Percentiles rank a stretch among this genome's conserved stretches.
These are phyloP conservation scores for Dryadomyces quercus-mongolicae DNA, from an alignment of 2,329 filamentous ascomycete genomes.

Conservation along the genomic window DNA sequence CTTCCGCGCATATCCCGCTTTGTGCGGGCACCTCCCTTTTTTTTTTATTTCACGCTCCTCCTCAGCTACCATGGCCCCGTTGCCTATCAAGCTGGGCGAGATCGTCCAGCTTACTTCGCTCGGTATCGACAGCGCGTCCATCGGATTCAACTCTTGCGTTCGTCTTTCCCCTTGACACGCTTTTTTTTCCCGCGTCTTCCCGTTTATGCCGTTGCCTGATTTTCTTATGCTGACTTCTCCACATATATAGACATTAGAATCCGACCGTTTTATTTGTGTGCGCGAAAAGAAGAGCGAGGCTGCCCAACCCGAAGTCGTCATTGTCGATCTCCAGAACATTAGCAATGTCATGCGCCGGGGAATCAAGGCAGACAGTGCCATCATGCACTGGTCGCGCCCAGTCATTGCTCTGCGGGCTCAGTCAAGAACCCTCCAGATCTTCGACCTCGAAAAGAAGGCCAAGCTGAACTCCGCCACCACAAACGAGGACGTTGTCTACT, in stretches of 20 bases:
- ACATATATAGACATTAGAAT: slow-evolving; percentile 76
- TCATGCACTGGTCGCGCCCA: slow-evolving; percentile 96
- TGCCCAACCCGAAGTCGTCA: slow-evolving; percentile 85
- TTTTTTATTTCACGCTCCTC: not conserved
- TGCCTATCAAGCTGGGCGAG: slow-evolving; percentile 29
- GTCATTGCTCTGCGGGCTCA: slow-evolving; percentile 96
- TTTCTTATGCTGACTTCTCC: not conserved
- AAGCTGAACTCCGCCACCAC: slow-evolving; percentile 96
- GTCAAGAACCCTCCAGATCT: slow-evolving; percentile 90
- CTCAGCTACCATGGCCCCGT: slow-evolving; percentile 20
- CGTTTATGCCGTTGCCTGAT: not conserved
- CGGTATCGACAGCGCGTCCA: slow-evolving; percentile 30
- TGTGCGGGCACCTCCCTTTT: slow-evolving; percentile 1
- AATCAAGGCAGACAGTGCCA: slow-evolving; percentile 98
- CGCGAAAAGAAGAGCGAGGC: slow-evolving; percentile 84
- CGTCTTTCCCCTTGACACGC: slow-evolving; percentile 23
- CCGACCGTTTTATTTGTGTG: slow-evolving; percentile 91
- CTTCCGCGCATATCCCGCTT: slow-evolving; percentile 7
- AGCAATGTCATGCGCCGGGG: slow-evolving; percentile 91
- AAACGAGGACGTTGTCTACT: slow-evolving; percentile 96
- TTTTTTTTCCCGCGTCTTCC: not conserved
- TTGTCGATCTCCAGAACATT: slow-evolving; percentile 93
- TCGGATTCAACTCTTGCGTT: slow-evolving; percentile 83
- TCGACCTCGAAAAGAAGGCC: slow-evolving; percentile 83
- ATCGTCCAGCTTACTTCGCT: slow-evolving; percentile 26